Evolutionary conservation across 1,284 basidiomycete genomes (phyloP), one percentile per base, ranked within the genome.

Genomic region (Tilletia caries): DNA sequence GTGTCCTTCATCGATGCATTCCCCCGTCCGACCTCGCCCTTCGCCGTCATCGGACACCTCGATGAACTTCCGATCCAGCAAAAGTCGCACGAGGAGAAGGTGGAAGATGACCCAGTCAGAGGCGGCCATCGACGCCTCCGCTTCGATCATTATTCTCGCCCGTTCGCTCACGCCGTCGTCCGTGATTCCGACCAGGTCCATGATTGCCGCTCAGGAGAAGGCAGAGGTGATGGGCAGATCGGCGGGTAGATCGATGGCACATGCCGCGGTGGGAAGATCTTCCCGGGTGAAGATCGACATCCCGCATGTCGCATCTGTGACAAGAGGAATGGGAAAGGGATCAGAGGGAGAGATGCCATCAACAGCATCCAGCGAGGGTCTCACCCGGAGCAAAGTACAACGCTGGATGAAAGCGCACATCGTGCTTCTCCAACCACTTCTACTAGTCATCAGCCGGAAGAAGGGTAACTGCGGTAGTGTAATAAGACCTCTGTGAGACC

Each of bases 241-340:
- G 20, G 52, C 20, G n/a, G 52, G 52, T n/a, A 58, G 23, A 25
- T 58, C 52, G 52, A 58, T 58, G 20, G 52, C 52, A 27, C 52
- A 58, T n/a, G 52, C 29, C 23, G 23, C 52, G 6, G 52, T 27
- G 25, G 52, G 52, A 29, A 58, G 52, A 3, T 20, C 25, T n/a
- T 58, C 52, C 23, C 27, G 20, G 15, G 52, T 29, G 52, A 58
- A 58, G 52, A 58, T 58, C 6, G 52, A 58, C 20, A 27, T 58
- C 3, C 52, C 52, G 27, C 52, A 58, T 25, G 6, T 29, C 18
- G 52, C 15, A 29, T 58, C 52, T 58, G 18, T 18, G 27, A 5
- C 13, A n/a, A n/a, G n/a, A n/a, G 5, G 15, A 8, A 3, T 13
- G 25, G 29, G 18, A 58, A 50, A 23, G 25, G 18, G 3, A 18